A percentile compares a stretch with the other conserved stretches of the same genome.
Conservation (phyloP, 805 yeast genomes). For the Yueomyces sinensis region DNA sequence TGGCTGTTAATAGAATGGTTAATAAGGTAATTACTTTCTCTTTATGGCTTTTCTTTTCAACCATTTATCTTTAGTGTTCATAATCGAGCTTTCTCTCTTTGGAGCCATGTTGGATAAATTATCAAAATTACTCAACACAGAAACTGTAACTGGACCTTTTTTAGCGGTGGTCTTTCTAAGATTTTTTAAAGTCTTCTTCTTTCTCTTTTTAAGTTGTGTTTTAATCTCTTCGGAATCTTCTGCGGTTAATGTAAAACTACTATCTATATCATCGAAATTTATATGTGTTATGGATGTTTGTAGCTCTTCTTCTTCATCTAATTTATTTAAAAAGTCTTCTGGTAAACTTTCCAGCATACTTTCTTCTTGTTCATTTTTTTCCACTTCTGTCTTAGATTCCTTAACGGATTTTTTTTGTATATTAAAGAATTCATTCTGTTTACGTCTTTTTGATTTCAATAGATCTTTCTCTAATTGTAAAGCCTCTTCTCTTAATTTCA, state of each 20-base stretch:
- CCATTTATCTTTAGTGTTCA: slow-evolving; percentile 23
- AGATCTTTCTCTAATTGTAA: slow-evolving; percentile 13
- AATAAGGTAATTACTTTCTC: slow-evolving; percentile 9
- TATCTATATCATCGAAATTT: slow-evolving; percentile 22
- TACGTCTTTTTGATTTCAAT: slow-evolving; percentile 24
- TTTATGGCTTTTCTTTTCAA: slow-evolving; percentile 19
- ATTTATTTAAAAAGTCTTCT: slow-evolving; percentile 25
- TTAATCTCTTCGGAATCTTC: slow-evolving; percentile 8
- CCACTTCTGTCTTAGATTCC: slow-evolving; percentile 4
- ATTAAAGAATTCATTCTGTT: slow-evolving; percentile 14
- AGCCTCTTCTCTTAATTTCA: slow-evolving; percentile 17
- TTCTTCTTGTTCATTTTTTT: slow-evolving; percentile 3
- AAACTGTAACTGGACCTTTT: slow-evolving; percentile 32
- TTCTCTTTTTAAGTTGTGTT: slow-evolving; percentile 11
- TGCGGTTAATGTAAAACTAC: slow-evolving; percentile 7
- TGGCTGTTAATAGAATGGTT: too few relatives aligned
- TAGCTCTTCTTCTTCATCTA: slow-evolving; percentile 10
- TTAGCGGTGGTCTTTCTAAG: slow-evolving; percentile 19
- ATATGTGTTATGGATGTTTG: slow-evolving; percentile 20
- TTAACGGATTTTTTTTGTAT: slow-evolving; percentile 17
- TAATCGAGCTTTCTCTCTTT: slow-evolving; percentile 13
- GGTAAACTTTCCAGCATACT: slow-evolving; percentile 27
- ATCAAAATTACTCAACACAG: slow-evolving; percentile 14
- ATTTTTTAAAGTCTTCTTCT: slow-evolving; percentile 23
- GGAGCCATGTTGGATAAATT: slow-evolving; percentile 17